Base-by-base conservation (phyloP, 2,329 filamentous ascomycete species). In the Ceratocystis harringtonii region DNA sequence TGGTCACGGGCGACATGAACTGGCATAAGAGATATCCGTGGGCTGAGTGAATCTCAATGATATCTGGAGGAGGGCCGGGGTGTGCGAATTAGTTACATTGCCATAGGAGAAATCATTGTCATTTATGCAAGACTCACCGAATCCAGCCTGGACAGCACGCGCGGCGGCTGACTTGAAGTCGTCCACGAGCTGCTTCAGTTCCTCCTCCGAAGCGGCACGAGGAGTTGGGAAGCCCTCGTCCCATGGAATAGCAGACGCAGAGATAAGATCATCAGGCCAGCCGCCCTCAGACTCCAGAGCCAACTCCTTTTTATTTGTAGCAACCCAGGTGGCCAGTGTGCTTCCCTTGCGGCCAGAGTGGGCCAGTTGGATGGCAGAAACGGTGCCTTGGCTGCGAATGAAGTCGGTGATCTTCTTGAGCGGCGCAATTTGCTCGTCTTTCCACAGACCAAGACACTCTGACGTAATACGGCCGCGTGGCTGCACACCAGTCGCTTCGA, bases 391-490 rank as follows among this genome's bases (percentile, higher is more conserved):
- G 30, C 82, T 84, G 77, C 95, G 90, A 1, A 87, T 83, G 68
- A 91, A 95, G 68, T 95, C 88, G 44, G 86, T 83, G 58, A 92
- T 81, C 67, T 82, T 81, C 72, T 80, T 82, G 66, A 95, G 76
- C 0, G 86, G 85, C 68, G 81, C 85, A 68, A 92, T 86, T 74
- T 96, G 92, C 43, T 81, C 84, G 73, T 96, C 92, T 68, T 87
- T 80, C 92, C 91, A 96, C 6, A 96, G 76, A 0, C 92, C 90
- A 12, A 78, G 76, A 73, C 92, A 89, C 73, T 92, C 80, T 1
- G 90, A 90, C 0, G 88, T 88, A 77, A 95, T 95, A 65, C 92
- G 83, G 32, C 91, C 91, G 70, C 92, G 84, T 5, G 89, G 76
- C 8, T 83, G 78, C 0, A 95, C 88, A 41, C 85, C 79, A 0